Conservation (phyloP, 495 filamentous ascomycete genomes). For the Neurospora sp. region DNA sequence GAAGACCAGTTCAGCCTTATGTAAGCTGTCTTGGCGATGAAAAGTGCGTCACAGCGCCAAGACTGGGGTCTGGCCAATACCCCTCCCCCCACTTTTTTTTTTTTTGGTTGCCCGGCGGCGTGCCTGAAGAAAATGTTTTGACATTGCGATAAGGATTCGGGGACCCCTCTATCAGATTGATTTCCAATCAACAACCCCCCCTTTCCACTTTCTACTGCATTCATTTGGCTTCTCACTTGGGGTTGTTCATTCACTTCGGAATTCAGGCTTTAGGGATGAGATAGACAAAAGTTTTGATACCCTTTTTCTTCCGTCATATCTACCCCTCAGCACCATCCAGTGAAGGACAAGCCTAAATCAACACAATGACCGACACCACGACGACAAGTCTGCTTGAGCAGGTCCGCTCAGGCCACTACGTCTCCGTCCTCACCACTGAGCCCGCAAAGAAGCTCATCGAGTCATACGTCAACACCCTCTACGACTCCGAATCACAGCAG, state of each 20-base stretch:
- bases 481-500: slow-evolving; percentile 32
- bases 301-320: background rate
- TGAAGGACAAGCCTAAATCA: background rate
- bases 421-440: slow-evolving; percentile 14
- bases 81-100: slow-evolving; percentile 25
- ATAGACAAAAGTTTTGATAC: background rate
- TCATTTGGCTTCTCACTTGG: background rate
- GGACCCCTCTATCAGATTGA: background rate
- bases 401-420: slow-evolving; percentile 12
- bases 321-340: background rate
- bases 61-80: slow-evolving; percentile 7
- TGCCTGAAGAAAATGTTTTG: background rate
- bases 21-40: slow-evolving; percentile 1
- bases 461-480: slow-evolving; percentile 1
- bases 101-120: background rate
- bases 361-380: background rate
- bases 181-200: background rate
- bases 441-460: slow-evolving; percentile 9
- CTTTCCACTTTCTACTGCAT: background rate
- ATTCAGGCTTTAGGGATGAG: background rate
- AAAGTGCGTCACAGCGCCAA: background rate
- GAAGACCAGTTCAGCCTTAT: slow-evolving; percentile 5
- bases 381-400: background rate
- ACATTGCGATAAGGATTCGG: background rate
- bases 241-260: background rate